phyloP scores from a whole-genome alignment of 1,284 basidiomycete species.

The Spongiforma sp. region DNA sequence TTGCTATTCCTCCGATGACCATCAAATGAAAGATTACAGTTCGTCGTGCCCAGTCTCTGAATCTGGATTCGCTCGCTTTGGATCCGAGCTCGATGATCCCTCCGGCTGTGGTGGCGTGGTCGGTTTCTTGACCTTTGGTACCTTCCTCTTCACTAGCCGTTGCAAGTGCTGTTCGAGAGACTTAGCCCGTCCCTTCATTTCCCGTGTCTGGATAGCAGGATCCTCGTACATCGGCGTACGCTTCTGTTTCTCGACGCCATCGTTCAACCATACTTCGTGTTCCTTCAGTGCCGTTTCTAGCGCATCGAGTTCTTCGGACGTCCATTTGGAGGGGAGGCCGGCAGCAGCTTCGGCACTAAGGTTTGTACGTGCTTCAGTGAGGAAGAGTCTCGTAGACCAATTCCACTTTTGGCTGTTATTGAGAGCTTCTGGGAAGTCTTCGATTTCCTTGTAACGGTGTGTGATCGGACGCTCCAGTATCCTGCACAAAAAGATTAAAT shows the following conservation, averaged over 20 bases:
- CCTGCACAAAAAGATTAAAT: constrained; percentile 49
- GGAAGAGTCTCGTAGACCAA: constrained; percentile 81
- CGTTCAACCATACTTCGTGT: constrained; percentile 81
- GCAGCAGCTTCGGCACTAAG: constrained; percentile 62
- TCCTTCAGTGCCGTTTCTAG: constrained; percentile 79
- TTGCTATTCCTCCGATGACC: constrained; percentile 15
- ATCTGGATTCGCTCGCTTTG: constrained; percentile 20
- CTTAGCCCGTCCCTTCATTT: constrained; percentile 84
- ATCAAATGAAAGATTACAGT: constrained; percentile 22
- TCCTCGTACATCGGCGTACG: constrained; percentile 73
- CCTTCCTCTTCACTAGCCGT: constrained; percentile 69
- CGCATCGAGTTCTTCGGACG: constrained; percentile 76
- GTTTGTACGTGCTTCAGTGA: constrained; percentile 78
- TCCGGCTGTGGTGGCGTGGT: constrained; percentile 19
- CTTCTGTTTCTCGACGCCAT: constrained; percentile 83
- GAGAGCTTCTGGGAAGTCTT: constrained; percentile 73
- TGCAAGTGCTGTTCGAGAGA: constrained; percentile 77
- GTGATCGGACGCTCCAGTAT: constrained; percentile 82
- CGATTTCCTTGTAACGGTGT: constrained; percentile 86
- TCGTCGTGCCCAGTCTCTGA: constrained; percentile 34
- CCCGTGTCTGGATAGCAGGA: constrained; percentile 80
- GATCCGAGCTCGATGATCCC: constrained; percentile 23
- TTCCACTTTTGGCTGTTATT: constrained; percentile 85
- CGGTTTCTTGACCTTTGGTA: constrained; percentile 57
- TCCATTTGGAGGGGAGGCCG: constrained; percentile 77